Evolutionary conservation across 202 grass and related monocot genomes (phyloP).

Genomic region (Setaria viridis): DNA sequence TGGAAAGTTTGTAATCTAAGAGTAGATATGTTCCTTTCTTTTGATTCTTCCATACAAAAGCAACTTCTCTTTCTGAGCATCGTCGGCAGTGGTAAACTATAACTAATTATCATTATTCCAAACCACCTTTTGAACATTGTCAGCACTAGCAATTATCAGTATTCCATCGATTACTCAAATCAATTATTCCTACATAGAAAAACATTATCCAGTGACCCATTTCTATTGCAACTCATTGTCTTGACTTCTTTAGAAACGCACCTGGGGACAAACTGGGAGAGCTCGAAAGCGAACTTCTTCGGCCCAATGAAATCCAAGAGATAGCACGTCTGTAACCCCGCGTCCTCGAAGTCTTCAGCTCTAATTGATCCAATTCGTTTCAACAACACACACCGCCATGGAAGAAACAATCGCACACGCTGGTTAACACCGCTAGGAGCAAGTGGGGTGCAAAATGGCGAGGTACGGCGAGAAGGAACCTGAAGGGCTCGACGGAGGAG

Average conservation of each 20-base stretch:
- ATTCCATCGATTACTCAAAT: not conserved
- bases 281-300: constrained; percentile 64
- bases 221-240: not conserved
- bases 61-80: not conserved
- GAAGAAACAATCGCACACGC: not conserved
- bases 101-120: not conserved
- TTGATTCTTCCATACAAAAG: constrained; percentile 33
- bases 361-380: constrained; percentile 32
- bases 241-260: constrained; percentile 19
- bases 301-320: constrained; percentile 93
- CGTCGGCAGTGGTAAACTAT: not conserved
- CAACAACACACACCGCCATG: constrained; percentile 36
- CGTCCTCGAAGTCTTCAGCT: constrained; percentile 59
- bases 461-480: constrained; percentile 32
- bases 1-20: constrained; percentile 15
- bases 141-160: not conserved
- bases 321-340: constrained; percentile 72
- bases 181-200: not conserved
- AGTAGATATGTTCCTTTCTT: constrained; percentile 29
- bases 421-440: not conserved
- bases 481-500: constrained; percentile 81
- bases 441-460: not conserved
- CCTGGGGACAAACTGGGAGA: constrained; percentile 70
- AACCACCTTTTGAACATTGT: not conserved
- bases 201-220: not conserved